Base-by-base conservation (phyloP, 2,329 filamentous ascomycete genomes). In the Macroventuria anomochaeta region DNA sequence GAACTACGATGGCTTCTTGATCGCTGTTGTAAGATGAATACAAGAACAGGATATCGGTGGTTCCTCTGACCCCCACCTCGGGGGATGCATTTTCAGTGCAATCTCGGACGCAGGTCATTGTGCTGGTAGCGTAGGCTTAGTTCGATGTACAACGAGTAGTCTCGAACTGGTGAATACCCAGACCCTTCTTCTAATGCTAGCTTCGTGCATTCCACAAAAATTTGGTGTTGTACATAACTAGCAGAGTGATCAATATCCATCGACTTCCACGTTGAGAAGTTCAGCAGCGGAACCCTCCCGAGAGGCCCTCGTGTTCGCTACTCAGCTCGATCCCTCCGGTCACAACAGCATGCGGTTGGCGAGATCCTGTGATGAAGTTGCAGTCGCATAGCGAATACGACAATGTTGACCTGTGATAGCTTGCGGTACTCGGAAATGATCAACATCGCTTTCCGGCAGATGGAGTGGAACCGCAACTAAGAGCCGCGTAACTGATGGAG, bases 1-100 rank as follows among this genome's bases (percentile, higher is more conserved):
- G 72, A 74, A 65, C 36, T 79, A 80, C 58, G 77, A 81, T 70
- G 79, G 79, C 7, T 78, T 78, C 50, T 53, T 80, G 58, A 63
- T 78, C 33, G 74, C 75, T 23, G 57, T 76, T 41, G 73, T 76
- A 5, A 76, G 72, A 55, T 71, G 47, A 58, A 33, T 20, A 13
- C 34, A 25, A 31, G 32, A 12, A 15, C 11, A 31, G 10, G 10
- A 34, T 26, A 20, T 18, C 34, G 29, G 28, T 31, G 28, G 7
- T 25, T 20, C 7, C 15, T 29, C 29, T 33, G 44, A 44, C 20
- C 7, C 20, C 20, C n/a, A 21, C 7, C 7, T n/a, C 11, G 15
- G 17, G 26, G 8, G 7, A 7, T 21, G 7, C 26, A 18, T 33
- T 10, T 11, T 17, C 13, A 26, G 33, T 25, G 18, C 8, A 18